Percentiles rank a stretch among this genome's conserved stretches.
These are phyloP conservation scores for Talaromyces sp. DNA, from an alignment of 2,329 filamentous ascomycete genomes.

Conservation along the genomic window DNA sequence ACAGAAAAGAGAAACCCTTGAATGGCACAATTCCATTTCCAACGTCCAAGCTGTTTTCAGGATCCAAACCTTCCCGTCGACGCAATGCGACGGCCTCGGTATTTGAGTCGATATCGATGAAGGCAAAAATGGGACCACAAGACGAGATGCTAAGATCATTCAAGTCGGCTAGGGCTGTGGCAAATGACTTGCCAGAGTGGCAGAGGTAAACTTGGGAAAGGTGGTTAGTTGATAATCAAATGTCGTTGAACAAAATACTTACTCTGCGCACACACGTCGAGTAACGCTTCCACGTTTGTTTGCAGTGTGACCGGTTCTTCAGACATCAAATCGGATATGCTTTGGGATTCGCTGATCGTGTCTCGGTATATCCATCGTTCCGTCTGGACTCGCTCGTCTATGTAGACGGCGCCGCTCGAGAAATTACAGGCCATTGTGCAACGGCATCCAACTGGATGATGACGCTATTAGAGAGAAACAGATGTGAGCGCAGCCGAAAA, in stretches of 20 bases:
- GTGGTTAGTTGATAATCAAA: not conserved
- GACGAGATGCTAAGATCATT: constrained; percentile 41
- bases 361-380: constrained; percentile 39
- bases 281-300: constrained; percentile 44
- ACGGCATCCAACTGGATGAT: not conserved
- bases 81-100: constrained; percentile 32
- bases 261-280: constrained; percentile 52
- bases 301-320: constrained; percentile 42
- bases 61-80: constrained; percentile 24
- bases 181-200: constrained; percentile 47
- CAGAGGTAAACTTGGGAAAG: constrained; percentile 47
- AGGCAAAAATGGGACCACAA: constrained; percentile 50
- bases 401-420: constrained; percentile 33
- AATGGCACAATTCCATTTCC: constrained; percentile 27
- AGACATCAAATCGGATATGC: constrained; percentile 16
- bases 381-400: constrained; percentile 40
- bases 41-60: constrained; percentile 21
- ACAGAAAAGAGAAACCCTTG: constrained; percentile 38
- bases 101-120: constrained; percentile 47
- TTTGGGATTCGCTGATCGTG: not conserved
- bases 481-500: not conserved
- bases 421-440: constrained; percentile 30
- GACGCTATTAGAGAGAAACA: not conserved
- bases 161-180: constrained; percentile 48
- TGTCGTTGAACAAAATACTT: constrained; percentile 18